Evolutionary conservation across 2,329 filamentous ascomycete genomes (phyloP), one percentile per base, ranked within the genome.

Genomic region (Trematosphaeria pertusa): DNA sequence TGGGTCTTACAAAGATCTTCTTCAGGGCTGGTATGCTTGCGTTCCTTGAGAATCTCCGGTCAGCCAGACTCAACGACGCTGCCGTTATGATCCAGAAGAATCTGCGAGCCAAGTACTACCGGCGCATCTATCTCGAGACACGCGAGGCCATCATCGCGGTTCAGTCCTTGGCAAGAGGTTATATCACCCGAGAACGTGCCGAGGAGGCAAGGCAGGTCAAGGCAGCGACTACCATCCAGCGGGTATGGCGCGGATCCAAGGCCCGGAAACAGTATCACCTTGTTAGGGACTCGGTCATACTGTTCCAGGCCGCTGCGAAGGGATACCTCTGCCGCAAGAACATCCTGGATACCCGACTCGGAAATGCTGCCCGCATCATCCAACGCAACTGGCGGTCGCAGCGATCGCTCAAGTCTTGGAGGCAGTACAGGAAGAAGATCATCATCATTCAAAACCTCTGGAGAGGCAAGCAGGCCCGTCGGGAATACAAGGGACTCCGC

Each of bases 21-120:
- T 99, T 99, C 85, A 88, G 94, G 50, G 94, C 94, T 45, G 94
- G 94, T 73, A 99, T 99, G 94, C 86, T 99, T 62, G 94, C 94
- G 5, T 97, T 97, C 77, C 79, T 99, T 39, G 94, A 99, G 75
- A 97, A 97, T 59, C 81, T 97, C 56, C 86, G 94, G 48, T 97
- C 94, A 10, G 90, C 82, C 57, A 87, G 92, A 48, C 81, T 99
- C 68, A 97, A 96, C 69, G 89, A 91, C 58, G 96, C 92, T 59
- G 94, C 94, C 10, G 89, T 96, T 61, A 89, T 99, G 86, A 99
- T 99, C 46, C 94, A 99, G 75, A 99, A 99, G 86, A 99, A 99
- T 67, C 77, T 99, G 45, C 88, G 87, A 56, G 91, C 91, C 71
- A 96, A 96, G 74, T 97, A 96, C 76, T 97, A 97, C 75, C 87